Evolutionary conservation across 148 eudicot genomes (phyloP).

Genomic region (Pouteria glomerata): DNA sequence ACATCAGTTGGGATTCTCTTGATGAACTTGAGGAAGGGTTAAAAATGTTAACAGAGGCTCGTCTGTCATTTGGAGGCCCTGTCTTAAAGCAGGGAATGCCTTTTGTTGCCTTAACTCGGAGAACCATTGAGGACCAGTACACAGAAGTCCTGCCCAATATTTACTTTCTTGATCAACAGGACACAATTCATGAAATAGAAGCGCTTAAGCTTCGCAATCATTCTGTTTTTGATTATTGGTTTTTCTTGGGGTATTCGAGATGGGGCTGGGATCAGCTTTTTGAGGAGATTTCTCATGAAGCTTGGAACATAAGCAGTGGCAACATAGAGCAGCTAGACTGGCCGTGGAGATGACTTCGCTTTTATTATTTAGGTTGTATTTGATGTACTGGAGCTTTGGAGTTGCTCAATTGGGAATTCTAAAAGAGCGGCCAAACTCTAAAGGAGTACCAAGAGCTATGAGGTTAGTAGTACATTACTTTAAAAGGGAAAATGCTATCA

Average conservation of each 20-base stretch:
- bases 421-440: neutral
- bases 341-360: slow-evolving; percentile 37
- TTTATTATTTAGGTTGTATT: neutral
- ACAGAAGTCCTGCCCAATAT: slow-evolving; percentile 48
- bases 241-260: slow-evolving; percentile 72
- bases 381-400: neutral
- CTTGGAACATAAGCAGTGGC: slow-evolving; percentile 49
- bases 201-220: slow-evolving; percentile 41
- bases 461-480: neutral
- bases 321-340: slow-evolving; percentile 34
- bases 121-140: slow-evolving; percentile 15
- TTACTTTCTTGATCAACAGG: slow-evolving; percentile 53
- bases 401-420: neutral
- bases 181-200: slow-evolving; percentile 29
- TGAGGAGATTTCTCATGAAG: slow-evolving; percentile 64
- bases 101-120: slow-evolving; percentile 55
- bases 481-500: neutral
- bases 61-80: slow-evolving; percentile 78
- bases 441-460: neutral
- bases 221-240: slow-evolving; percentile 56
- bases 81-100: slow-evolving; percentile 47
- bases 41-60: slow-evolving; percentile 45
- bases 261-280: slow-evolving; percentile 78
- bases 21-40: slow-evolving; percentile 29
- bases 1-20: slow-evolving; percentile 60